Evolutionary conservation across 208 protist species (phyloP).

Genomic region (Wallacemonas sp.): DNA sequence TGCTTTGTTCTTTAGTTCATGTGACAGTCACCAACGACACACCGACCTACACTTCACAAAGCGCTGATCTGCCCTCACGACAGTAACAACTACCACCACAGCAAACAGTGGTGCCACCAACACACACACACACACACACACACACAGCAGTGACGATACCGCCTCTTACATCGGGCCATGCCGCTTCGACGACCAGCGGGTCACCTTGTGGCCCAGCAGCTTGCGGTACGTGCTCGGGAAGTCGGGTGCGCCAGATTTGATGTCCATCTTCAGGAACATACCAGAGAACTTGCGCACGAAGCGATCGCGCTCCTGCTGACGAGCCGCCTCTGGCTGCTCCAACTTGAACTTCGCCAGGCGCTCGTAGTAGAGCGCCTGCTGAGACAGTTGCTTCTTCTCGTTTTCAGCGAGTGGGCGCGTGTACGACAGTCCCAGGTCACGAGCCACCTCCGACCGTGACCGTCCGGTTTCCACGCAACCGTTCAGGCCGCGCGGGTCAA

Average conservation of each 20-base stretch:
- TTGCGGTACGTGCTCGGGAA: slow-evolving; percentile 87
- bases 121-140: neutral
- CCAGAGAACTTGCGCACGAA: slow-evolving; percentile 90
- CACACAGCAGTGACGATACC: too few species aligned
- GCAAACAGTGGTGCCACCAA: slow-evolving; percentile 1
- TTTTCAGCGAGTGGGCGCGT: slow-evolving; percentile 86
- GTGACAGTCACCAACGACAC: neutral
- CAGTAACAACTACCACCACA: neutral
- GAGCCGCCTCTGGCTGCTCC: slow-evolving; percentile 88
- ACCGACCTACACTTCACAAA: slow-evolving; percentile 2
- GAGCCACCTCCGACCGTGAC: slow-evolving; percentile 85
- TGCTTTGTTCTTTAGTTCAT: too few species aligned
- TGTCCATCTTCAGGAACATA: slow-evolving; percentile 88
- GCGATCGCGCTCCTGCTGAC: slow-evolving; percentile 76
- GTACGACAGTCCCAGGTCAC: slow-evolving; percentile 88
- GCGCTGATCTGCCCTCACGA: too few species aligned
- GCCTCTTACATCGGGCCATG: slow-evolving; percentile 87
- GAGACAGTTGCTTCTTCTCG: slow-evolving; percentile 88
- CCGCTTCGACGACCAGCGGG: slow-evolving; percentile 87
- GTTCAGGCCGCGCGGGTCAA: slow-evolving; percentile 86
- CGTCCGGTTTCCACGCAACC: slow-evolving; percentile 91
- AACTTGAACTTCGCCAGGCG: slow-evolving; percentile 89
- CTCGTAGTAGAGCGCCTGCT: slow-evolving; percentile 90
- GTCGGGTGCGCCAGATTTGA: slow-evolving; percentile 81
- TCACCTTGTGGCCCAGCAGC: slow-evolving; percentile 81